Percentiles rank a stretch among this genome's conserved stretches.
These are phyloP conservation scores for Daldinia decipiens DNA, from an alignment of 495 filamentous ascomycete genomes.

Conservation along the genomic window DNA sequence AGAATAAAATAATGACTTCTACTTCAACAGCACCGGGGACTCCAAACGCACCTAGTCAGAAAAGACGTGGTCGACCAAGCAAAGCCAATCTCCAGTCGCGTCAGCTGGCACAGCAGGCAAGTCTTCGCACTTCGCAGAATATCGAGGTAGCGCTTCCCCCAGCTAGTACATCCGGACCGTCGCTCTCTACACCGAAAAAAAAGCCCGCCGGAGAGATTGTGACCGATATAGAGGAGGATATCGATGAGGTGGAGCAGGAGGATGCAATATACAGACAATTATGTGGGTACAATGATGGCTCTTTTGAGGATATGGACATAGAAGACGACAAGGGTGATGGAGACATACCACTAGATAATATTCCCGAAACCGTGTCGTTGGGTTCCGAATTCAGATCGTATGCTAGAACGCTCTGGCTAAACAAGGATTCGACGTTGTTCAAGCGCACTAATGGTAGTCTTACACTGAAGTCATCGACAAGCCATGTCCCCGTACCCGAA, in stretches of 20 bases:
- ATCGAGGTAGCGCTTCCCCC: slow-evolving; percentile 34
- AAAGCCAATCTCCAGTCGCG: slow-evolving; percentile 45
- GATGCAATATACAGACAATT: slow-evolving; percentile 41
- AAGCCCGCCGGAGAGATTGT: slow-evolving; percentile 13
- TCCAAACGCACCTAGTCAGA: slow-evolving; percentile 4
- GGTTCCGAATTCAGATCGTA: slow-evolving; percentile 29
- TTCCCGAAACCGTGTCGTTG: slow-evolving; percentile 24
- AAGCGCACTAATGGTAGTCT: slow-evolving; percentile 34
- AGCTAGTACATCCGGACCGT: slow-evolving; percentile 38
- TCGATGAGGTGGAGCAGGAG: slow-evolving; percentile 33
- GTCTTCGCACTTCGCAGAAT: slow-evolving; percentile 19
- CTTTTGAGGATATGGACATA: slow-evolving; percentile 16
- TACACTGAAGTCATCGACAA: slow-evolving; percentile 32
- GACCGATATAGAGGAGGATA: slow-evolving; percentile 40
- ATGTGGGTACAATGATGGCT: slow-evolving; percentile 17
- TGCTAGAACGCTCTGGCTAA: slow-evolving; percentile 30
- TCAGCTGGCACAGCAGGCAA: slow-evolving; percentile 31
- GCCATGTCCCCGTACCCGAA: slow-evolving; percentile 30
- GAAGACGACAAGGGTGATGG: slow-evolving; percentile 8
- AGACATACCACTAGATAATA: slow-evolving; percentile 18
- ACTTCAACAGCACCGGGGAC: slow-evolving; percentile 16
- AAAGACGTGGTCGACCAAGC: slow-evolving; percentile 43
- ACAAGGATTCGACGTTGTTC: slow-evolving; percentile 33
- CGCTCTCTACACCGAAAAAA: slow-evolving; percentile 49
- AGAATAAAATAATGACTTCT: slow-evolving; percentile 14